phyloP scores from a whole-genome alignment of 2,329 filamentous ascomycete genomes.

The Colletotrichum lupini region DNA sequence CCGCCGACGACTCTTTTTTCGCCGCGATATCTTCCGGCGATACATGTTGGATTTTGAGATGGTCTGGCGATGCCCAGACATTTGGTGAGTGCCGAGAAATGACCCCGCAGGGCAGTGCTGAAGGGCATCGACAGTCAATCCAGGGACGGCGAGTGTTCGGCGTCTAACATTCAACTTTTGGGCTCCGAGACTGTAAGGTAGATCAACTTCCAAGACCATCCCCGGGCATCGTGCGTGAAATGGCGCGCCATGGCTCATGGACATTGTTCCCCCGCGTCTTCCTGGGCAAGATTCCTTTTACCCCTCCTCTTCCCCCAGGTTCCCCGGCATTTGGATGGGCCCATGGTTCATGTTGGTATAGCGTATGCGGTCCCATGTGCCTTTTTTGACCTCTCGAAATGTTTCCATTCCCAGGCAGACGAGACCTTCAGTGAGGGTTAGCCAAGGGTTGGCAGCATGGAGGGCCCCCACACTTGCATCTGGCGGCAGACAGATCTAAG shows the following conservation, averaged over 20 bases:
- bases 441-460: constrained; percentile 18
- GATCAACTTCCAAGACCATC: not conserved
- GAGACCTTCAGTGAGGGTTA: constrained; percentile 7
- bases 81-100: constrained; percentile 24
- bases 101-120: constrained; percentile 34
- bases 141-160: constrained; percentile 27
- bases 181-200: constrained; percentile 24
- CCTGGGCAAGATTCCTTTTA: constrained; percentile 12
- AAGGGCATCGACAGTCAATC: constrained; percentile 15
- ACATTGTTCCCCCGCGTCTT: constrained; percentile 15
- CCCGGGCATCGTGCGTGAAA: not conserved
- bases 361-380: not conserved
- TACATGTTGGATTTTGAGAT: not conserved
- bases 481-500: constrained; percentile 35
- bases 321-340: constrained; percentile 9
- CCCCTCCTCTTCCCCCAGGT: constrained; percentile 20
- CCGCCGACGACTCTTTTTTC: not conserved
- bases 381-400: not conserved
- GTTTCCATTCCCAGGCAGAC: constrained; percentile 4
- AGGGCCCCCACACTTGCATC: constrained; percentile 33
- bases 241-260: not conserved
- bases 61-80: constrained; percentile 21
- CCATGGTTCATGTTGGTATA: constrained; percentile 12
- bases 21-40: constrained; percentile 2
- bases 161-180: constrained; percentile 24